Percentiles rank a stretch among this genome's conserved stretches.
These are phyloP conservation scores for Rhynchospora tenuis DNA, from an alignment of 176 grass and related monocot genomes.

Conservation along the genomic window DNA sequence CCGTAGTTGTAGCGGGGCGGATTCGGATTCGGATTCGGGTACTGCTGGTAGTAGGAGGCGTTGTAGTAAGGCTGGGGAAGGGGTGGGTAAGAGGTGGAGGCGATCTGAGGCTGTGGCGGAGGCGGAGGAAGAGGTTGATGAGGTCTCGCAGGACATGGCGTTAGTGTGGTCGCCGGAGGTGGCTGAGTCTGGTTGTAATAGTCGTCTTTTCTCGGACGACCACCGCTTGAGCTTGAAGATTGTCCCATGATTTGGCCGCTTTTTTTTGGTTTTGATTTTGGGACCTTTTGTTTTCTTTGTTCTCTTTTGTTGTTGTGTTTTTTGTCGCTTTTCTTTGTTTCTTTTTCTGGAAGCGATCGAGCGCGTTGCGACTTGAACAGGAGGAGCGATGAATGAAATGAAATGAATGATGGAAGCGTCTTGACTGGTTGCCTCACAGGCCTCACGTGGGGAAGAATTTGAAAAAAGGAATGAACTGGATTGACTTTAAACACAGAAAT, in stretches of 20 bases:
- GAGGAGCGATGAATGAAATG: too few species aligned
- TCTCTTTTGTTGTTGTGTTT: not conserved
- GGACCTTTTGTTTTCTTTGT: not conserved
- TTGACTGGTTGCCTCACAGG: not conserved
- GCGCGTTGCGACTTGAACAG: not conserved
- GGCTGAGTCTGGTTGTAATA: slow-evolving; percentile 30
- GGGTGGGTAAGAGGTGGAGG: slow-evolving; percentile 14
- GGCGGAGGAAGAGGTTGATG: not conserved
- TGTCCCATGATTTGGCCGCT: slow-evolving; percentile 34
- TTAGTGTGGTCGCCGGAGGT: not conserved
- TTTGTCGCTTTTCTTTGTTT: not conserved
- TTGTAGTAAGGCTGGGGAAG: not conserved
- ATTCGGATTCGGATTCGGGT: not conserved
- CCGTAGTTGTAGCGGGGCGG: slow-evolving; percentile 22
- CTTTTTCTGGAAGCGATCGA: too few species aligned
- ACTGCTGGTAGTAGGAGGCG: not conserved
- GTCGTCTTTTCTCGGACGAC: slow-evolving; percentile 35
- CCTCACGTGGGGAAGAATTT: not conserved
- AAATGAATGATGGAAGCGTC: not conserved
- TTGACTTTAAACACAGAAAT: not conserved
- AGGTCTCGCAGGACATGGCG: not conserved
- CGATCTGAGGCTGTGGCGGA: not conserved
- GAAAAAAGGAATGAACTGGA: not conserved
- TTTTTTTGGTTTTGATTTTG: not conserved
- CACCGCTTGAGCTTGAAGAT: slow-evolving; percentile 24